Base-by-base conservation (phyloP, 208 protist species). In the Angomonas deanei region DNA sequence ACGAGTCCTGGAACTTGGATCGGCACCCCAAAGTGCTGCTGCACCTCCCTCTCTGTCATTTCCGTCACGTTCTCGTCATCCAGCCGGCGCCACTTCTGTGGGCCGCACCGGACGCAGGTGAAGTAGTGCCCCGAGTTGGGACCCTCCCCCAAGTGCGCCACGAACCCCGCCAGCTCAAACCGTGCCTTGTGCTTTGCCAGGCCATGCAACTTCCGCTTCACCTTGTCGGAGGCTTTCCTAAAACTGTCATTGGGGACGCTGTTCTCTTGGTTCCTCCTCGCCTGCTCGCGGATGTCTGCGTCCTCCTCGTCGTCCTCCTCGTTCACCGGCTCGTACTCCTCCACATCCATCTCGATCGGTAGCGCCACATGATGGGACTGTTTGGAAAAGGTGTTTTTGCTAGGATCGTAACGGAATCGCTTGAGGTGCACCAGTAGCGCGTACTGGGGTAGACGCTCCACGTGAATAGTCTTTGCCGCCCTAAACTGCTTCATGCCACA, bases 71-170 rank as follows among this genome's bases (percentile, higher is more conserved):
- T 73, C 21, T 91, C 81, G 68, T 97, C 93, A 66, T 97, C 88
- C 65, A 97, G 96, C n/a, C 82, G 62, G 23, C 82, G 68, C 92
- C 93, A 97, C 42, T 88, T 61, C 39, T 86, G 75, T 26, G 66
- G 74, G 23, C 77, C 78, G 57, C 87, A 85, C 21, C 86, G 83
- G 8, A 94, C 78, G 49, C 93, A 90, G n/a, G 85, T 89, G 58
- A 96, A 86, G 74, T 97, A 97, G 66, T 97, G 93, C 2, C 93
- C 93, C 21, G 76, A 53, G 60, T 82, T 86, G 1, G 89, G 85
- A 5, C 83, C 85, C 33, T 82, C 72, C 15, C 93, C 93, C 24
- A 91, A 28, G 69, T 97, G 93, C 13, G 91, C 78, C 2, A 97
- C 89, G 52, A 97, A 93, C 23, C 88, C 93, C 24, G 78, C 90